Percentiles rank a stretch among this genome's conserved stretches.
Conservation (phyloP, 192 early-diverging fungal genomes). For the Spinellus fusiger region DNA sequence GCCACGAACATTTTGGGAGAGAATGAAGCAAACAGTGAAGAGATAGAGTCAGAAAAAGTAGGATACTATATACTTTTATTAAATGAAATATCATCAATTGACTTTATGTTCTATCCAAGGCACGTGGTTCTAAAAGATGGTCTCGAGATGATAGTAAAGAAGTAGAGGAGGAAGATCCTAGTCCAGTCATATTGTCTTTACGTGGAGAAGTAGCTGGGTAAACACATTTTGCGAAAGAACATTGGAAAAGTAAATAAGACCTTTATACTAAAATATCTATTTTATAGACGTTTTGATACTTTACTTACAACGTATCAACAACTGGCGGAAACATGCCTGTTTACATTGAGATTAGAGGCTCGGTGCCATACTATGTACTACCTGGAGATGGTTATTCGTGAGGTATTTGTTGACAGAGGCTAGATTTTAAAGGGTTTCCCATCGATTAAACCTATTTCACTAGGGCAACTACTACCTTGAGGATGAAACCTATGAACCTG, state of each 20-base stretch:
- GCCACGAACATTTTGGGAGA: not conserved
- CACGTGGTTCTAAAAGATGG: constrained; percentile 18
- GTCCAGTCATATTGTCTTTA: constrained; percentile 26
- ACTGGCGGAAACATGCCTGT: constrained; percentile 73
- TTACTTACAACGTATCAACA: constrained; percentile 59
- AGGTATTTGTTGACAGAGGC: constrained; percentile 39
- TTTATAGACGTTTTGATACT: constrained; percentile 41
- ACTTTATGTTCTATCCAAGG: constrained; percentile 10
- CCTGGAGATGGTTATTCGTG: constrained; percentile 83
- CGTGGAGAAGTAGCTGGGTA: constrained; percentile 43
- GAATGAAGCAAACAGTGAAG: not conserved
- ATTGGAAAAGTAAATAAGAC: not conserved
- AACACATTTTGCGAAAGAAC: not conserved
- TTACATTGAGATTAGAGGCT: constrained; percentile 77
- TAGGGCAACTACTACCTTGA: constrained; percentile 78
- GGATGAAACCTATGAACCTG: constrained; percentile 75
- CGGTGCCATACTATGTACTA: constrained; percentile 83
- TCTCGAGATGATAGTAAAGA: constrained; percentile 3
- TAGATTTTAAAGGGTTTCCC: not conserved
- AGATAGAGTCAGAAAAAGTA: not conserved
- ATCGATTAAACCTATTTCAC: not conserved
- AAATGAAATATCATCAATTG: constrained; percentile 6
- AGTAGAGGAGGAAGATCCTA: not conserved
- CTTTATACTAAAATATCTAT: not conserved
- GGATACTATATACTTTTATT: not conserved